A percentile compares a stretch with the other conserved stretches of the same genome.
These are phyloP conservation scores for Boletus eberwhitei DNA, from an alignment of 768 basidiomycete species.

Conservation along the genomic window DNA sequence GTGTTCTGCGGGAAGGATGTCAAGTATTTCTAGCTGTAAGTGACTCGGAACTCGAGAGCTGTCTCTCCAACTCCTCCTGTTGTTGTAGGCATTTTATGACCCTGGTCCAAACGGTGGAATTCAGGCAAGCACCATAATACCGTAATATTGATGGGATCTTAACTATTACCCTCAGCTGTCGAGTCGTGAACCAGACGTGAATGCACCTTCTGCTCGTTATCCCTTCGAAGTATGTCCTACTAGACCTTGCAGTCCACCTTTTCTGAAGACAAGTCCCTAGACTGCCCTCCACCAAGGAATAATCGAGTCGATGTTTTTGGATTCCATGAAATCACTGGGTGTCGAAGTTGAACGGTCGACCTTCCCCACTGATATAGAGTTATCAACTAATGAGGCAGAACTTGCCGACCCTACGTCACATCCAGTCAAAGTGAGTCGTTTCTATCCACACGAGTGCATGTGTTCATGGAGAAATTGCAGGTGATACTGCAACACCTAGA, in stretches of 20 bases:
- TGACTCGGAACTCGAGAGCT: neutral
- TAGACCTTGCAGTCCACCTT: neutral
- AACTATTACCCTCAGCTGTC: slow-evolving; percentile 43
- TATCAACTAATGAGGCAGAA: slow-evolving; percentile 25
- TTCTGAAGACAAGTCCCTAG: slow-evolving; percentile 14
- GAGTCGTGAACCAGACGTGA: slow-evolving; percentile 58
- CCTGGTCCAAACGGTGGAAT: slow-evolving; percentile 60
- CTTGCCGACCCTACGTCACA: slow-evolving; percentile 21
- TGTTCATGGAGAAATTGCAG: slow-evolving; percentile 9
- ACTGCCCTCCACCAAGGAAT: slow-evolving; percentile 34
- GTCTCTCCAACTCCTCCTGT: neutral
- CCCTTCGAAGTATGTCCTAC: slow-evolving; percentile 56
- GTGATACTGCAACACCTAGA: slow-evolving; percentile 21
- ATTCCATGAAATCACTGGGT: slow-evolving; percentile 31
- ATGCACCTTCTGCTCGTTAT: slow-evolving; percentile 58
- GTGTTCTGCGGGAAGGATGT: slow-evolving; percentile 55
- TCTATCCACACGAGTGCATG: neutral
- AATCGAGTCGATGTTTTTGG: slow-evolving; percentile 34
- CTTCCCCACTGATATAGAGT: slow-evolving; percentile 25
- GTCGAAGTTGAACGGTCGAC: slow-evolving; percentile 34
- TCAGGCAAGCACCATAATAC: slow-evolving; percentile 36
- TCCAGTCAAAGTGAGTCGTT: slow-evolving; percentile 17
- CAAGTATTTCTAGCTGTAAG: slow-evolving; percentile 67
- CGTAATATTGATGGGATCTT: neutral
- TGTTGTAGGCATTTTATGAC: slow-evolving; percentile 67